Evolutionary conservation across 768 basidiomycete genomes (phyloP), one percentile per base, ranked within the genome.

Genomic region (Russula sp.): DNA sequence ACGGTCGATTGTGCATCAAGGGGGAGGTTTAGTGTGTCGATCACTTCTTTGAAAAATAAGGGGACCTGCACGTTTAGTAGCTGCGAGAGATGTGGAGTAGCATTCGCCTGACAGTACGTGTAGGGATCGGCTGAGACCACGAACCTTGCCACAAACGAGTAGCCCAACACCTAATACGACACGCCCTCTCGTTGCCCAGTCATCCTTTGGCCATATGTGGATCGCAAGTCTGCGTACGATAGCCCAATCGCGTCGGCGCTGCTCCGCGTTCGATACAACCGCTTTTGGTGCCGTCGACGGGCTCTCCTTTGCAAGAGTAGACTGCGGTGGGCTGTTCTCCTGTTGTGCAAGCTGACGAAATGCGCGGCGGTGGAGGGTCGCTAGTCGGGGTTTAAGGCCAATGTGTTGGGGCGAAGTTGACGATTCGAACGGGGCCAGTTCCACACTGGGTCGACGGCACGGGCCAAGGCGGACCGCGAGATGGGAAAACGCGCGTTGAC

Each of bases 21-120:
- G 32, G 89, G 85, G 37, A 98, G 78, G 70, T 98, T 97, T 65
- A 99, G 78, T 1, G 90, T 75, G 72, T 99, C 96, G 57, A 99
- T 86, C 48, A 99, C 83, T 32, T 80, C 75, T 75, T 98, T 98
- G 83, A 99, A 99, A 64, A 98, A 77, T 68, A 92, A 83, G 0
- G 97, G 97, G n/a, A 99, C 95, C 80, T 98, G 96, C 0, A 99
- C 97, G 72, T 98, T 99, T 61, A 98, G 76, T 49, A 97, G 76
- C 94, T 94, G 18, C 20, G 59, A 49, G 14, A 55, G 32, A 2
- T 53, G 48, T 22, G 42, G 40, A 20, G 27, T 48, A 40, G 13
- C n/a, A 32, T n/a, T 45, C 7, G 3, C n/a, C 18, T 37, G 34
- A n/a, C 61, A 45, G n/a, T 5, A 13, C 16, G 31, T 13, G 47